phyloP scores from a whole-genome alignment of 805 yeast genomes.

The Cyberlindnera sargentensis region DNA sequence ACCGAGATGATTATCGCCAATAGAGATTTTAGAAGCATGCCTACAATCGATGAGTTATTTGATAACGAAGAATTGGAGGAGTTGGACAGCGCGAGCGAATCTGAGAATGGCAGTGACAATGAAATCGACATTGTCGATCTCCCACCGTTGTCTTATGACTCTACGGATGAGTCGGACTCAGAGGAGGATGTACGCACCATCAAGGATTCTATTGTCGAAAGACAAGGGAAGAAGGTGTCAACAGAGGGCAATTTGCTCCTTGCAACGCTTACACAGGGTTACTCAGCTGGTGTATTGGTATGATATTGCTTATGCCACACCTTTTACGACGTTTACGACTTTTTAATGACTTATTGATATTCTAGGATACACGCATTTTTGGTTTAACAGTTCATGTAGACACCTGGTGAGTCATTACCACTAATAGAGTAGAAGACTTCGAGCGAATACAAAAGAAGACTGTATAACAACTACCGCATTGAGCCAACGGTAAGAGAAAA shows the following conservation, averaged over 20 bases:
- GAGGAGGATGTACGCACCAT: slow-evolving; percentile 1
- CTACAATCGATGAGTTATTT: slow-evolving; percentile 18
- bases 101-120: slow-evolving; percentile 9
- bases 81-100: slow-evolving; percentile 8
- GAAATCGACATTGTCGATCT: slow-evolving; percentile 19
- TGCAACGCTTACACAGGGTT: not conserved
- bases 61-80: slow-evolving; percentile 16
- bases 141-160: slow-evolving; percentile 14
- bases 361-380: too few relatives aligned
- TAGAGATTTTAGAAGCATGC: slow-evolving; percentile 16
- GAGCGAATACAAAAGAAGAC: too few relatives aligned
- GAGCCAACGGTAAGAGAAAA: too few relatives aligned
- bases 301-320: not conserved
- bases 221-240: not conserved
- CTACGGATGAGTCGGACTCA: slow-evolving; percentile 11
- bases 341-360: too few relatives aligned
- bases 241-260: not conserved
- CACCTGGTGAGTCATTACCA: too few relatives aligned
- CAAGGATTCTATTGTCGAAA: too few relatives aligned
- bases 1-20: slow-evolving; percentile 1
- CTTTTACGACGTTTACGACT: not conserved
- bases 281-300: not conserved
- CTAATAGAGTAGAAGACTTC: too few relatives aligned
- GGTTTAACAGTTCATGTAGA: too few relatives aligned
- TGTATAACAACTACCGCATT: too few relatives aligned